Evolutionary conservation across 1,284 basidiomycete species (phyloP).

Genomic region (Heliocybe sulcata): DNA sequence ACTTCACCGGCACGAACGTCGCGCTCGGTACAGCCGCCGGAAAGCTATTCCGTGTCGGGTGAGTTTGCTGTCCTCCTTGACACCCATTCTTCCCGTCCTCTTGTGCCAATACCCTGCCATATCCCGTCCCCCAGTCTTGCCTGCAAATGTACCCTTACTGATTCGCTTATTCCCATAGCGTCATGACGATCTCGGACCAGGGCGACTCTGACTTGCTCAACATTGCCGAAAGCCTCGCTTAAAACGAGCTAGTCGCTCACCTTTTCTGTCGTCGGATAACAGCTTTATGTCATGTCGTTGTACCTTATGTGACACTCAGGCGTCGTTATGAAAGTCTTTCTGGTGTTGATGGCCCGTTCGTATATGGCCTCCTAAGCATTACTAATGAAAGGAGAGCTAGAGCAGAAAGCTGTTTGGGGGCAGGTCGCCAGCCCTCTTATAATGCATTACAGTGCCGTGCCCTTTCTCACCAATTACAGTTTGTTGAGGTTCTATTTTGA

Average conservation of each 20-base stretch:
- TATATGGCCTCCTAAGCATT: too few species aligned
- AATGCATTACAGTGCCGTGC: too few species aligned
- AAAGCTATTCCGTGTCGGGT: slow-evolving; percentile 99
- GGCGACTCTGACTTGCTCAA: slow-evolving; percentile 94
- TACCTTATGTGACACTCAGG: not conserved
- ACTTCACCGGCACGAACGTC: slow-evolving; percentile 95
- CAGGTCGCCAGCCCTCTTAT: too few species aligned
- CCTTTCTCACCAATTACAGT: too few species aligned
- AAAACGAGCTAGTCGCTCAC: slow-evolving; percentile 14
- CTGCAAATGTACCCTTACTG: too few species aligned
- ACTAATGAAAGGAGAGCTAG: too few species aligned
- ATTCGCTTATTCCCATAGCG: slow-evolving; percentile 59
- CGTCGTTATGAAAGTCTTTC: not conserved
- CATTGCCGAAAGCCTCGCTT: slow-evolving; percentile 60
- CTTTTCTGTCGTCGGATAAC: not conserved
- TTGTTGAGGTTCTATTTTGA: too few species aligned
- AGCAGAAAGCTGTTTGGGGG: too few species aligned
- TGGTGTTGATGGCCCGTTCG: too few species aligned
- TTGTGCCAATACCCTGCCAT: too few species aligned
- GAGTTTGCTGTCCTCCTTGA: slow-evolving; percentile 28
- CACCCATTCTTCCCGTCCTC: too few species aligned
- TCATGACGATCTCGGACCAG: slow-evolving; percentile 95
- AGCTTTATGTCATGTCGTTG: not conserved
- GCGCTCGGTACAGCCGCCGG: slow-evolving; percentile 98
- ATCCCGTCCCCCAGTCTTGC: too few species aligned